Evolutionary conservation across 169 alveolate genomes (phyloP).

Genomic region (Plasmodium inui): DNA sequence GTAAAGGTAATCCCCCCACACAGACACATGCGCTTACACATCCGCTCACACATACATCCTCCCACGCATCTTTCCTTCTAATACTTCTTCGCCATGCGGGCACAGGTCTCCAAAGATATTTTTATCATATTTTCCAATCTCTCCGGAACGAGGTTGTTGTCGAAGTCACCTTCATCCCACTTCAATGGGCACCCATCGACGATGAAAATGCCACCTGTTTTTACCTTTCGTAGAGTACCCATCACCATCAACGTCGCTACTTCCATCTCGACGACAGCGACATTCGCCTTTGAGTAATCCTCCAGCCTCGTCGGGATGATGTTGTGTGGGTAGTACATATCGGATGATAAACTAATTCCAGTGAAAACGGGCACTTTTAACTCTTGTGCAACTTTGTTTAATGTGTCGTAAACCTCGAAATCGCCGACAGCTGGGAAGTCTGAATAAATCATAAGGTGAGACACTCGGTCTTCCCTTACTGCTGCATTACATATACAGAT

Average conservation of each 20-base stretch:
- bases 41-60: too few species aligned
- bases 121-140: constrained; percentile 45
- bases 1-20: not conserved
- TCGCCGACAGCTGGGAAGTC: constrained; percentile 78
- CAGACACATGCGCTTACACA: too few species aligned
- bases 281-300: constrained; percentile 72
- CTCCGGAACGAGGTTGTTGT: constrained; percentile 31
- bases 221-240: constrained; percentile 57
- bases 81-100: constrained; percentile 31
- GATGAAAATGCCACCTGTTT: constrained; percentile 71
- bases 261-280: constrained; percentile 77
- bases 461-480: constrained; percentile 76
- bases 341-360: constrained; percentile 72
- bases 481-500: constrained; percentile 74
- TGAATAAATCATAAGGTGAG: constrained; percentile 50
- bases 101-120: constrained; percentile 32
- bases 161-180: constrained; percentile 77
- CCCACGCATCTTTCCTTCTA: not conserved
- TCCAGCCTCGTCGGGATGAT: constrained; percentile 34
- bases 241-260: constrained; percentile 59
- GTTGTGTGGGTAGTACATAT: constrained; percentile 59
- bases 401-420: constrained; percentile 52
- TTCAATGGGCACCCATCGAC: constrained; percentile 78
- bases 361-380: constrained; percentile 28
- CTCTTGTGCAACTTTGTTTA: constrained; percentile 62